phyloP scores from a whole-genome alignment of 192 early-diverging fungal genomes.

The Diversispora eburnea region DNA sequence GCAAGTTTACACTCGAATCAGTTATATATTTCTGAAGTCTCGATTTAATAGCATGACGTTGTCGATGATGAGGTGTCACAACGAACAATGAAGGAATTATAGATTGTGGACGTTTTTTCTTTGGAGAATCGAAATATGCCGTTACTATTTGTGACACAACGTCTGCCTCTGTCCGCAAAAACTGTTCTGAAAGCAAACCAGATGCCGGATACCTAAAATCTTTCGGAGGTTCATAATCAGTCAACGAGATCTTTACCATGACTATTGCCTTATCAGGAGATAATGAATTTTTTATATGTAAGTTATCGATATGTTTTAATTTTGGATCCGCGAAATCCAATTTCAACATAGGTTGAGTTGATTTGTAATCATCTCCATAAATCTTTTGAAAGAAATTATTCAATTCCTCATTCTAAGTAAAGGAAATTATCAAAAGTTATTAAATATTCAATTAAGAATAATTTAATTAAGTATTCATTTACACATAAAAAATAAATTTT shows the following conservation, averaged over 20 bases:
- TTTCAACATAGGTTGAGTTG: constrained; percentile 24
- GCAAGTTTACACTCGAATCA: constrained; percentile 30
- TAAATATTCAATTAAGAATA: not conserved
- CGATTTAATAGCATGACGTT: constrained; percentile 37
- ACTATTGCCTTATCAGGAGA: constrained; percentile 36
- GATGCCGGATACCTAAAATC: not conserved
- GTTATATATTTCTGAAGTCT: constrained; percentile 3
- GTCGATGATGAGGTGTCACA: constrained; percentile 49
- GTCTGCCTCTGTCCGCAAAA: constrained; percentile 35
- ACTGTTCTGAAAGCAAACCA: constrained; percentile 9
- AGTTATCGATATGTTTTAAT: constrained; percentile 18
- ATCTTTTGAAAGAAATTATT: constrained; percentile 47
- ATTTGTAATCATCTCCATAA: constrained; percentile 41
- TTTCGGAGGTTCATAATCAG: not conserved
- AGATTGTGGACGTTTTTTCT: constrained; percentile 17
- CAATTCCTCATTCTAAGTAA: constrained; percentile 44
- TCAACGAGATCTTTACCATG: constrained; percentile 37
- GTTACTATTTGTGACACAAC: constrained; percentile 39
- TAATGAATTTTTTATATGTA: constrained; percentile 34
- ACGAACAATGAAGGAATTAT: constrained; percentile 33
- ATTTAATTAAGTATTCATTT: not conserved
- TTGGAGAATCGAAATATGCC: constrained; percentile 31
- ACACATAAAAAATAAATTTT: not conserved
- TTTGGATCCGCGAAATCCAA: constrained; percentile 3
- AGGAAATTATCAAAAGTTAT: not conserved